Conservation (phyloP, 2,329 filamentous ascomycete genomes). For the Botrytis paeoniae region DNA sequence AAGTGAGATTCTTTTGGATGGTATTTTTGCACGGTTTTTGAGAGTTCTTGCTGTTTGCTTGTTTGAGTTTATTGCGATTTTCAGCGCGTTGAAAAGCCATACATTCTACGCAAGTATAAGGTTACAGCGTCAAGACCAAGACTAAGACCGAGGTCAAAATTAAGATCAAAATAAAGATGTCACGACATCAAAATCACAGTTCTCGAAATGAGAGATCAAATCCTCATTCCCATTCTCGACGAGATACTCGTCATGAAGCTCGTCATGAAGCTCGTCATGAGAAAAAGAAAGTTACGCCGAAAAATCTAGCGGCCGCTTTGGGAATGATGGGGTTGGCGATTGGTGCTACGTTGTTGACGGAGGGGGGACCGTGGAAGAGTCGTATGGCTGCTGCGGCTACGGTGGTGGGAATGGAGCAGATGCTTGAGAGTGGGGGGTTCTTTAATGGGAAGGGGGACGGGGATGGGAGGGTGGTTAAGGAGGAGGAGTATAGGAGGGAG, state of each 20-base stretch:
- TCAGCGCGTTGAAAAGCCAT: not conserved
- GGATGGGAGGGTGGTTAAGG: constrained; percentile 51
- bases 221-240: not conserved
- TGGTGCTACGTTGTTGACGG: constrained; percentile 1
- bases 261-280: not conserved
- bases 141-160: not conserved
- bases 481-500: constrained; percentile 21
- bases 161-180: not conserved
- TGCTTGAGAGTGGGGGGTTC: constrained; percentile 58
- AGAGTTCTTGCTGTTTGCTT: not conserved
- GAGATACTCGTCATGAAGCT: not conserved
- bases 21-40: accelerated
- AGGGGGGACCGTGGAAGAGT: constrained; percentile 9
- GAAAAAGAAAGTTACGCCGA: not conserved
- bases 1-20: not conserved
- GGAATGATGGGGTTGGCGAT: constrained; percentile 13
- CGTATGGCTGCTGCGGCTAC: constrained; percentile 11
- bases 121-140: not conserved
- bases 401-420: constrained; percentile 9
- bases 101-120: not conserved
- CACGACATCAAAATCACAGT: not conserved
- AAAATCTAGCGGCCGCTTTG: constrained; percentile 2
- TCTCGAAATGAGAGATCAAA: not conserved
- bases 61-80: not conserved
- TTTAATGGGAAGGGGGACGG: constrained; percentile 53